Base-by-base conservation (phyloP, 805 yeast species). In the Schizosaccharomyces octosporus region DNA sequence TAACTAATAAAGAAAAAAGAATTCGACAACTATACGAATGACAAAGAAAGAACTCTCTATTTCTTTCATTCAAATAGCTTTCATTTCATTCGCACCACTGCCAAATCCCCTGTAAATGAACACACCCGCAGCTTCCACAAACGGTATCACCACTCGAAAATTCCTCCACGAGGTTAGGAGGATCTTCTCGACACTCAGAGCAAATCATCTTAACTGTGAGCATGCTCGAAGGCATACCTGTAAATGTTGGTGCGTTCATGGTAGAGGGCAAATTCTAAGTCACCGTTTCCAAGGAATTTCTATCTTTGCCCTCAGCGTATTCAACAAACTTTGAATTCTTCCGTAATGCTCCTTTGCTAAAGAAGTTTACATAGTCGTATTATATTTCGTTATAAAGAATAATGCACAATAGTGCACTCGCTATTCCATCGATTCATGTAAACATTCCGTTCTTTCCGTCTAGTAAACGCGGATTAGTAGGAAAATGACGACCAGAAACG, bases 121-220 rank as follows among this genome's bases (percentile, higher is more conserved):
- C 60, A 27, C 48, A 57, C 60, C 98, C 98, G 75, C 98, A 93
- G 64, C 88, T 78, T 1, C 95, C 97, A 75, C 98, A 90, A n/a
- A 90, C 96, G 67, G 93, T 88, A 72, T 90, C 98, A 54, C 98
- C 98, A 71, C 90, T 97, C 66, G 95, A 85, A 69, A 89, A 94
- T 66, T 97, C 76, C 74, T 90, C 98, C 31, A 89, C 86, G 65
- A 90, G 77, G 68, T 90, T 95, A 3, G 98, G 98, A 15, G 98
- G 98, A 68, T 81, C 86, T 42, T 86, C 89, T 70, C 87, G 85
- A 74, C 98, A 90, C 69, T 90, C 98, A 1, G 97, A 97, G 71
- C 98, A 90, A 19, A 90, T 83, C 64, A 90, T 76, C 15, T 87
- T 85, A 66, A 90, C 88, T 71, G 87, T 90, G 69, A 90, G 77